Conservation (phyloP, 73 alveolate genomes). For the Symbiodinium natans region DNA sequence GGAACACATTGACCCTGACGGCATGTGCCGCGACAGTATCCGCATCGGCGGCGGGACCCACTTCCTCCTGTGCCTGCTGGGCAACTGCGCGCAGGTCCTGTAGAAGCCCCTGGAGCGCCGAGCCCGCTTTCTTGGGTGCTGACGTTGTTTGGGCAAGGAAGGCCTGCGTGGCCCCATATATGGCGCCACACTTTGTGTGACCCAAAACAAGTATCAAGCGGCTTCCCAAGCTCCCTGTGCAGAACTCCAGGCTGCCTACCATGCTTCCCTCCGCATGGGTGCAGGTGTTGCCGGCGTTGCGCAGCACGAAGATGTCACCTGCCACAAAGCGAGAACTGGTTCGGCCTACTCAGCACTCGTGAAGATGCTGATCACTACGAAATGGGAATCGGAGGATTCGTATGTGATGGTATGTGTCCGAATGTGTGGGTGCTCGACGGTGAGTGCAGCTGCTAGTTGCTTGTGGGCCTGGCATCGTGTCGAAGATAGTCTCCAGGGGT, state of each 20-base stretch:
- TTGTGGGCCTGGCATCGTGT: conserved; percentile 36
- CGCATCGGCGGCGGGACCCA: conserved; percentile 24
- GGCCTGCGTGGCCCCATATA: conserved; percentile 48
- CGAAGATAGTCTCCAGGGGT: conserved; percentile 54
- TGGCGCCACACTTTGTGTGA: conserved; percentile 43
- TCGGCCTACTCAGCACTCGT: no score
- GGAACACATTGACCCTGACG: conserved; percentile 53
- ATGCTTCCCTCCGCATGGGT: background rate
- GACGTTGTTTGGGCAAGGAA: background rate
- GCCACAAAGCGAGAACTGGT: no score
- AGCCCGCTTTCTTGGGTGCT: conserved; percentile 13
- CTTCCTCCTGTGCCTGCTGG: conserved; percentile 12
- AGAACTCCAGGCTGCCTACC: background rate
- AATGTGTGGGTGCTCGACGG: no score
- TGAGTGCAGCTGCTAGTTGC: no score
- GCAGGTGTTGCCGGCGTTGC: conserved; percentile 42
- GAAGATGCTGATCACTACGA: no score
- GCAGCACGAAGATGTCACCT: conserved; percentile 37
- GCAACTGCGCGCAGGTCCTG: conserved; percentile 48
- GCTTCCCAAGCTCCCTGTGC: background rate
- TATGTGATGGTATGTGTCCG: no score
- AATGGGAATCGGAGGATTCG: no score
- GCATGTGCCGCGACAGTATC: conserved; percentile 55
- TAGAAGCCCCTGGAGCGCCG: conserved; percentile 37
- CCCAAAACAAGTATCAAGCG: background rate